phyloP scores from a whole-genome alignment of 768 basidiomycete species.

The Leccinum incarnatum region DNA sequence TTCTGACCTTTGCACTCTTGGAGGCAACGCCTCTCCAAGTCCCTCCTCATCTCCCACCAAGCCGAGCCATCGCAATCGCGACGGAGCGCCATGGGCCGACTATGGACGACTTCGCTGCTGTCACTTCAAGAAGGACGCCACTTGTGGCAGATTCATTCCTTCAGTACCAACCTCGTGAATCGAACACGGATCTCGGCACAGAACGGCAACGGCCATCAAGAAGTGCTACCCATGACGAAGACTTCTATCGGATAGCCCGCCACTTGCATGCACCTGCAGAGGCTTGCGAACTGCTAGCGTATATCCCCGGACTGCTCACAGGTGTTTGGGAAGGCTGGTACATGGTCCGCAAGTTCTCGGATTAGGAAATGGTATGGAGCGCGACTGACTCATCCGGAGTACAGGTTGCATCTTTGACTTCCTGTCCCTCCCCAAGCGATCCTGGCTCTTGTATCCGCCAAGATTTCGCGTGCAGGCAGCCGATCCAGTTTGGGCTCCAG shows the following conservation, averaged over 20 bases:
- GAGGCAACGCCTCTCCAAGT: conserved; percentile 43
- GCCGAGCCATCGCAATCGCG: conserved; percentile 43
- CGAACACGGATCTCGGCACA: conserved; percentile 29
- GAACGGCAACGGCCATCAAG: conserved; percentile 34
- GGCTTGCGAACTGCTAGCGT: conserved; percentile 29
- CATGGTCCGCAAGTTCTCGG: conserved; percentile 42
- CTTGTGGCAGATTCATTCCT: conserved; percentile 47
- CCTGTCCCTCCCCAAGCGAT: conserved; percentile 13
- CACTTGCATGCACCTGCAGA: conserved; percentile 13
- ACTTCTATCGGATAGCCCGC: conserved; percentile 36
- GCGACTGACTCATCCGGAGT: conserved; percentile 12
- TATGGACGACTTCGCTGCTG: conserved; percentile 46
- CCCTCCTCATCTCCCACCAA: conserved; percentile 51
- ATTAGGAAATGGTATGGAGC: conserved; percentile 11
- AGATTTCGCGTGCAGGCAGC: conserved; percentile 44
- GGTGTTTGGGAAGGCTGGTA: conserved; percentile 62
- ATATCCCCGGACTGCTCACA: conserved; percentile 45
- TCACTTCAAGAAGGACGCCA: conserved; percentile 43
- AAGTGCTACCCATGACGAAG: conserved; percentile 35
- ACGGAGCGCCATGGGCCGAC: conserved; percentile 51
- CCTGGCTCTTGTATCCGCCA: conserved; percentile 10
- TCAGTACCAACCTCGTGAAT: conserved; percentile 27
- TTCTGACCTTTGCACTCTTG: conserved; percentile 51
- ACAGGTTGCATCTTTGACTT: conserved; percentile 29
- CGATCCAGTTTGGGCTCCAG: conserved; percentile 48